Conservation (phyloP, 2,329 filamentous ascomycete genomes). For the Scytalidium sp. region DNA sequence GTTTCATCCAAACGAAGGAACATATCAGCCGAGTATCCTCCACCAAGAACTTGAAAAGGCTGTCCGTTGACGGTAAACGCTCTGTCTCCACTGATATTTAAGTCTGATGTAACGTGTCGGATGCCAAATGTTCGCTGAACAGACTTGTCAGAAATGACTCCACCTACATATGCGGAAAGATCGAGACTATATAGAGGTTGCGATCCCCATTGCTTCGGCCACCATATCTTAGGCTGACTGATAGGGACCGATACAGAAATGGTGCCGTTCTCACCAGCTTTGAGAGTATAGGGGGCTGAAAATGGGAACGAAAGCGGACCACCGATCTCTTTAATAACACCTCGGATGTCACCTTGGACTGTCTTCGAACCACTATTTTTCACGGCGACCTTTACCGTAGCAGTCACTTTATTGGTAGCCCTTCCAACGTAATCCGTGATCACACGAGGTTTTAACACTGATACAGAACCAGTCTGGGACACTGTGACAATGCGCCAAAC, state of each 20-base stretch:
- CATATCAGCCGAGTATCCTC: conserved; percentile 58
- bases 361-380: conserved; percentile 9
- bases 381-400: conserved; percentile 2
- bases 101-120: conserved; percentile 46
- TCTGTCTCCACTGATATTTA: conserved; percentile 53
- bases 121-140: conserved; percentile 45
- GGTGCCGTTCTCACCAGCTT: conserved; percentile 34
- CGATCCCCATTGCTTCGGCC: conserved; percentile 56
- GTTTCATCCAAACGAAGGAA: conserved; percentile 54
- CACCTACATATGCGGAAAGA: conserved; percentile 2
- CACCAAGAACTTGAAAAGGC: conserved; percentile 58
- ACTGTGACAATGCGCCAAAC: conserved; percentile 59
- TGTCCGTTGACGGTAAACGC: conserved; percentile 53
- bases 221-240: conserved; percentile 52
- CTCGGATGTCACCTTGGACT: conserved; percentile 22
- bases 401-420: background rate
- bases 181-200: conserved; percentile 46
- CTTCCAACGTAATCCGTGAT: conserved; percentile 5
- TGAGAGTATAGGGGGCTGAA: conserved; percentile 33
- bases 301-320: conserved; percentile 17
- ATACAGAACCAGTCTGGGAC: conserved; percentile 50
- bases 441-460: conserved; percentile 23
- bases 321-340: conserved; percentile 16
- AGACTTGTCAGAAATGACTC: conserved; percentile 23
- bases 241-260: conserved; percentile 36